phyloP scores from a whole-genome alignment of 2,329 filamentous ascomycete genomes.

The Lachnellula subtilissima region DNA sequence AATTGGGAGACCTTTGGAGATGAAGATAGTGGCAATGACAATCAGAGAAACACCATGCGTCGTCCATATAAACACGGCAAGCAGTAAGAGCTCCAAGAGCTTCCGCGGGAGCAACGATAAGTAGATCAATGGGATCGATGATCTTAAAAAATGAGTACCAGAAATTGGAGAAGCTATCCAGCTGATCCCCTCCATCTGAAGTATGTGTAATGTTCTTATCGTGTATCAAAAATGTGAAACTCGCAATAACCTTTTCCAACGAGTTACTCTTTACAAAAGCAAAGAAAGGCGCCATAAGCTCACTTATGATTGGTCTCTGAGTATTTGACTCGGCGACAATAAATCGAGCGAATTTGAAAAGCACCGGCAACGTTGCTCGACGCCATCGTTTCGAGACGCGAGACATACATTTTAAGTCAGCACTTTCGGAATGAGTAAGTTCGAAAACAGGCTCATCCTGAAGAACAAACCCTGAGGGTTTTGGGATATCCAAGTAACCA shows the following conservation, averaged over 20 bases:
- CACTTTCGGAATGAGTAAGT: slow-evolving; percentile 36
- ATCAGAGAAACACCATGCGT: slow-evolving; percentile 57
- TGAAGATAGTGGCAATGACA: slow-evolving; percentile 58
- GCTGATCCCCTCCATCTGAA: slow-evolving; percentile 2
- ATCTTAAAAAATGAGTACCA: slow-evolving; percentile 53
- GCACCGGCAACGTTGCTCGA: slow-evolving; percentile 43
- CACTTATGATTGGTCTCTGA: slow-evolving; percentile 9
- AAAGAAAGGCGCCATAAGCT: slow-evolving; percentile 26
- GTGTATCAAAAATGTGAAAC: slow-evolving; percentile 41
- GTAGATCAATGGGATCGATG: slow-evolving; percentile 49
- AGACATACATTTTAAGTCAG: slow-evolving; percentile 52
- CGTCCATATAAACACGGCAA: slow-evolving; percentile 50
- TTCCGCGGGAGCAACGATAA: slow-evolving; percentile 56
- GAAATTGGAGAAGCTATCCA: slow-evolving; percentile 31
- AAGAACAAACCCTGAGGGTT: slow-evolving; percentile 39
- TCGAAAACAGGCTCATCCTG: slow-evolving; percentile 44
- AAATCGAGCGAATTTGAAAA: slow-evolving; percentile 52
- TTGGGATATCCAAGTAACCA: slow-evolving; percentile 44
- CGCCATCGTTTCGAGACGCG: slow-evolving; percentile 51
- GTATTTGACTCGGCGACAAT: slow-evolving; percentile 31
- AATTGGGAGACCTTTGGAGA: slow-evolving; percentile 29
- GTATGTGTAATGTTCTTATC: slow-evolving; percentile 17
- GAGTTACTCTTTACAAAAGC: slow-evolving; percentile 33
- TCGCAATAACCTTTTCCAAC: slow-evolving; percentile 39
- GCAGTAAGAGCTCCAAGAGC: slow-evolving; percentile 58